Percentiles rank a stretch among this genome's conserved stretches.
Conservation (phyloP, 2,329 filamentous ascomycete species). For the Aspergillus vadensis region DNA sequence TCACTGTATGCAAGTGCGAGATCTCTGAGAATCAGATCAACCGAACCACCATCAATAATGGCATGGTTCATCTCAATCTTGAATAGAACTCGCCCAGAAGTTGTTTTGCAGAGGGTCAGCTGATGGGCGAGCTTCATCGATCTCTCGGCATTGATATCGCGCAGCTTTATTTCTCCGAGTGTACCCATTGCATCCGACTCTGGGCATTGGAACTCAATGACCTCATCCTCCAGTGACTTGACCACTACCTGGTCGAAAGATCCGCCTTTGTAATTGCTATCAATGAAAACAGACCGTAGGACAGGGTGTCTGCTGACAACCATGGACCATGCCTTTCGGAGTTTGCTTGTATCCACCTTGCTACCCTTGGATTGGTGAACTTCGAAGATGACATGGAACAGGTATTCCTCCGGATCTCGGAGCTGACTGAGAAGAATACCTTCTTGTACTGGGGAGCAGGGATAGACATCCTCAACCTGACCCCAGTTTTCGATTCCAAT, state of each 20-base stretch:
- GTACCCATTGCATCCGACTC: constrained; percentile 31
- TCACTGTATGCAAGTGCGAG: constrained; percentile 36
- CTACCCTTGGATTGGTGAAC: constrained; percentile 25
- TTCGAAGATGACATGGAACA: constrained; percentile 41
- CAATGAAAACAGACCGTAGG: constrained; percentile 38
- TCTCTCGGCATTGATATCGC: constrained; percentile 27
- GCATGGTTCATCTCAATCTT: constrained; percentile 44
- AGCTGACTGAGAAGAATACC: constrained; percentile 42
- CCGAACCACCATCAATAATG: constrained; percentile 40
- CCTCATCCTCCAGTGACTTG: constrained; percentile 26
- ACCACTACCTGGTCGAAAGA: constrained; percentile 43
- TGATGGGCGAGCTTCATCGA: constrained; percentile 37
- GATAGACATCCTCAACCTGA: constrained; percentile 39
- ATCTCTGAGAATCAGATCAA: constrained; percentile 36
- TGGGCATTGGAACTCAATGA: constrained; percentile 33
- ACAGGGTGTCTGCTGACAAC: constrained; percentile 38
- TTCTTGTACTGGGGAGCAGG: constrained; percentile 41
- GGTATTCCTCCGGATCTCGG: constrained; percentile 38
- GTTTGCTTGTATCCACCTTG: constrained; percentile 28
- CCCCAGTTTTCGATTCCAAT: constrained; percentile 35
- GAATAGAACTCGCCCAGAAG: constrained; percentile 33
- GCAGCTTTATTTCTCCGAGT: constrained; percentile 31
- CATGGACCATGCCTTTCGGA: constrained; percentile 37
- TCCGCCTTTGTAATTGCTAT: constrained; percentile 36
- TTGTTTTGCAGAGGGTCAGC: constrained; percentile 37